These are phyloP conservation scores for Aegilops sharonensis DNA, from an alignment of 176 grass and related monocot species.

Conservation along the genomic window DNA sequence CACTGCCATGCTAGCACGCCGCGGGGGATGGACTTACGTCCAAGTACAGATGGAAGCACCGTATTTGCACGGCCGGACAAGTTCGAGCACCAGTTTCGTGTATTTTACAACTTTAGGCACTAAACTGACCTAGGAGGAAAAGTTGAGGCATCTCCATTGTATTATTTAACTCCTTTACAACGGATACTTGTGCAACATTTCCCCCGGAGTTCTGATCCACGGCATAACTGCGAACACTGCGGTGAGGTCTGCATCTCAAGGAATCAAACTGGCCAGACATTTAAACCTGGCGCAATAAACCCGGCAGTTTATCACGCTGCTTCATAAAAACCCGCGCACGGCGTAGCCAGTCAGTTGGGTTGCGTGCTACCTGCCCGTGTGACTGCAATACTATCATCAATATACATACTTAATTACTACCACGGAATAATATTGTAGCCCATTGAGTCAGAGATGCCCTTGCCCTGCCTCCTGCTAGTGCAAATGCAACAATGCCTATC, in stretches of 20 bases:
- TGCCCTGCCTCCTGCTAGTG: not conserved
- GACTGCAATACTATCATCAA: not conserved
- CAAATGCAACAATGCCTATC: not conserved
- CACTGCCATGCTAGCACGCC: too few species aligned
- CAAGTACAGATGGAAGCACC: too few species aligned
- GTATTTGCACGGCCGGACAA: too few species aligned
- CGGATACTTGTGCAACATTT: not conserved
- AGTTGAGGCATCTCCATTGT: too few species aligned
- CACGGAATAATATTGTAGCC: not conserved
- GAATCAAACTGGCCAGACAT: not conserved
- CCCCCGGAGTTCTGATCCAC: not conserved
- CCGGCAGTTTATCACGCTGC: not conserved
- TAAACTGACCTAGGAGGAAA: too few species aligned
- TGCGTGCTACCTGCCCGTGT: not conserved
- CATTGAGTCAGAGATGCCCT: not conserved
- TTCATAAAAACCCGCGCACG: not conserved
- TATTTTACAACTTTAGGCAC: too few species aligned
- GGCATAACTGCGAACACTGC: not conserved
- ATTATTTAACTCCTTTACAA: not conserved
- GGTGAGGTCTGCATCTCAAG: slow-evolving; percentile 17
- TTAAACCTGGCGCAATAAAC: not conserved
- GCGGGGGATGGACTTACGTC: too few species aligned
- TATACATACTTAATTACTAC: not conserved
- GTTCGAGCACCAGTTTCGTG: too few species aligned
- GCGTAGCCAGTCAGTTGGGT: not conserved